Evolutionary conservation across 768 basidiomycete genomes (phyloP), one percentile per base, ranked within the genome.

Genomic region (Suillus bovinus): DNA sequence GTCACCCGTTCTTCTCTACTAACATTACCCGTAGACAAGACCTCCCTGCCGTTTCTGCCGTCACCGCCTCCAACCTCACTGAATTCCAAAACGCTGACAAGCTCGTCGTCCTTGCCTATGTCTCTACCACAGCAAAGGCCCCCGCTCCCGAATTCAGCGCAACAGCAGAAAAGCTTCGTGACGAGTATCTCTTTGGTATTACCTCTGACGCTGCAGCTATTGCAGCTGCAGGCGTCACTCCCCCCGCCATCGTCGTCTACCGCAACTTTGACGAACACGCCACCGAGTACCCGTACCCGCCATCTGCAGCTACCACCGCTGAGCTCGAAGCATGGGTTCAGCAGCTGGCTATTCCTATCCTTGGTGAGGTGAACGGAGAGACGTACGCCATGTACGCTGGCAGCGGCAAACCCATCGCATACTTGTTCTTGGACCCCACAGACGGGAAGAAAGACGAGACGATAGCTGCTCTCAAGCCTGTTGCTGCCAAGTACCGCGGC

Each of bases 311-410:
- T 56, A 84, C 82, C 24, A 71, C 79, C 62, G 77, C 85, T 54
- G 86, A 92, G 60, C 77, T 99, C 42, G 85, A 84, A 64, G 81
- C 82, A 8, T 98, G 93, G 89, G 77, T 97, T 66, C 80, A 86
- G 71, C 88, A 90, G 59, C 87, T 99, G 72, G 82, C 94, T 38
- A 80, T 97, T 56, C 96, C 97, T 31, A 74, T 94, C 69, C 78
- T 99, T 64, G 96, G 93, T 67, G 92, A 99, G 76, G 93, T 99
- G 74, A 90, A 84, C 63, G 92, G 90, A 31, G 96, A 99, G 62
- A 99, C 98, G 82, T 99, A 96, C 76, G 86, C 83, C 59, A 61
- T 81, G 60, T 99, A 99, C 77, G 93, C 92, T 14, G 72, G 78
- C 65, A 93, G 92, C 72, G 76, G 81, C 58, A 91, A 93, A 71